These are phyloP conservation scores for Quercus phellos DNA, from an alignment of 331 rosid genomes.

Conservation along the genomic window DNA sequence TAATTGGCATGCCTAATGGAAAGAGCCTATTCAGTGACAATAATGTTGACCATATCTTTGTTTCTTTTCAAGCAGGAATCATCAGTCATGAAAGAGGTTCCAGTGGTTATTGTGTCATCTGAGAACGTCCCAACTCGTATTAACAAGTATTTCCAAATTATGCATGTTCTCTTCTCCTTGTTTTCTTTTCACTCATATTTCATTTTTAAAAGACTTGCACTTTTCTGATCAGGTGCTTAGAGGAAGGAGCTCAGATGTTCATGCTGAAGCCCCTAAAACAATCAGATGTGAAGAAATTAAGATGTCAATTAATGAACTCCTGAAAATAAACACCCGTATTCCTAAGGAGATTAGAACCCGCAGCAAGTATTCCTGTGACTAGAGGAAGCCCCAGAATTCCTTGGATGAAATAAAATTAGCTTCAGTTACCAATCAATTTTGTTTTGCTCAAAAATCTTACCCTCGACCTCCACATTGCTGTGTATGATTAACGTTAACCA, in stretches of 20 bases:
- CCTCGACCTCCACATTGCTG: slow-evolving; percentile 11
- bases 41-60: not conserved
- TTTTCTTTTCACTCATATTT: not conserved
- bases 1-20: not conserved
- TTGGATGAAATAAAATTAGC: no score
- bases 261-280: slow-evolving; percentile 79
- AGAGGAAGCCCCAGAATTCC: not conserved
- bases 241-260: slow-evolving; percentile 97
- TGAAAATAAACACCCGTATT: slow-evolving; percentile 24
- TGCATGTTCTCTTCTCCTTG: not conserved
- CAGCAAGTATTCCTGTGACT: slow-evolving; percentile 3
- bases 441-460: not conserved
- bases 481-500: not conserved
- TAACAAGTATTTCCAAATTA: slow-evolving; percentile 44
- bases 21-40: not conserved
- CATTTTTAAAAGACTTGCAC: not conserved
- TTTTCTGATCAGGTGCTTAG: slow-evolving; percentile 58
- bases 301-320: slow-evolving; percentile 68
- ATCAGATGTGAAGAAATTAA: slow-evolving; percentile 66
- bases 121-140: slow-evolving; percentile 81
- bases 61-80: slow-evolving; percentile 52
- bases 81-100: slow-evolving; percentile 78
- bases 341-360: not conserved
- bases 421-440: no score
- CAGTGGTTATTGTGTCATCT: slow-evolving; percentile 96